Percentiles rank a stretch among this genome's conserved stretches.
These are phyloP conservation scores for Hyaloperonospora arabidopsidis DNA, from an alignment of 352 stramenopile species.

Conservation along the genomic window DNA sequence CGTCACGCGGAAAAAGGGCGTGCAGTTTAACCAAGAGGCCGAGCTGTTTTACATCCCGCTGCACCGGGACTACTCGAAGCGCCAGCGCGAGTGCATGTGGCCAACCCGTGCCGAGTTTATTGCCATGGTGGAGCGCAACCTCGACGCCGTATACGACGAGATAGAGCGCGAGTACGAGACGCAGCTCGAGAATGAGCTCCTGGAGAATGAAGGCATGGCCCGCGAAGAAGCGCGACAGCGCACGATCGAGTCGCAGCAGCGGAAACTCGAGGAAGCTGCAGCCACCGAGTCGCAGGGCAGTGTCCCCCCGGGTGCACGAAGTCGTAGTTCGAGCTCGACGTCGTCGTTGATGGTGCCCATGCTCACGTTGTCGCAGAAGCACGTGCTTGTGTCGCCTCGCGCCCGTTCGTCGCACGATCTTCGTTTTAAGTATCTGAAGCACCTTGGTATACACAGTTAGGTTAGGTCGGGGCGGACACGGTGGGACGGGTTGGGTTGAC, in stretches of 20 bases:
- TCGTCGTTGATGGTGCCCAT: slow-evolving; percentile 28
- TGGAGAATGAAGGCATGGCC: slow-evolving; percentile 69
- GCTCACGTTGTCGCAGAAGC: slow-evolving; percentile 49
- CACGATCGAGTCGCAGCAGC: slow-evolving; percentile 31
- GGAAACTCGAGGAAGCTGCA: background rate
- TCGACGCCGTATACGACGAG: slow-evolving; percentile 81
- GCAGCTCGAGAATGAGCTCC: slow-evolving; percentile 47
- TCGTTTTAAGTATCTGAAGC: slow-evolving; percentile 84
- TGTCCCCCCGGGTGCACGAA: slow-evolving; percentile 28
- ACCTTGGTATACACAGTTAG: slow-evolving; percentile 76
- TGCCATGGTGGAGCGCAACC: slow-evolving; percentile 82
- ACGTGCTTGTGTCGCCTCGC: slow-evolving; percentile 68
- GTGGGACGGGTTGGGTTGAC: too few relatives aligned
- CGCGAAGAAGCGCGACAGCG: slow-evolving; percentile 57
- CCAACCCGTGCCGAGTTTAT: slow-evolving; percentile 76
- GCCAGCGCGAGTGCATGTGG: slow-evolving; percentile 82
- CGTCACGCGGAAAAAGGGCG: slow-evolving; percentile 28
- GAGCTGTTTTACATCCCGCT: slow-evolving; percentile 84
- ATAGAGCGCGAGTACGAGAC: slow-evolving; percentile 84
- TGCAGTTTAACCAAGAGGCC: slow-evolving; percentile 69
- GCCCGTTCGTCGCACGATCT: slow-evolving; percentile 64
- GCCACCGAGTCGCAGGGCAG: slow-evolving; percentile 15
- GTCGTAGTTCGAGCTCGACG: slow-evolving; percentile 26
- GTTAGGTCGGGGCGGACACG: too few relatives aligned
- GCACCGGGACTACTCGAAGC: slow-evolving; percentile 79